phyloP scores from a whole-genome alignment of 108 stramenopile genomes.

The Fragilaria crotonensis region DNA sequence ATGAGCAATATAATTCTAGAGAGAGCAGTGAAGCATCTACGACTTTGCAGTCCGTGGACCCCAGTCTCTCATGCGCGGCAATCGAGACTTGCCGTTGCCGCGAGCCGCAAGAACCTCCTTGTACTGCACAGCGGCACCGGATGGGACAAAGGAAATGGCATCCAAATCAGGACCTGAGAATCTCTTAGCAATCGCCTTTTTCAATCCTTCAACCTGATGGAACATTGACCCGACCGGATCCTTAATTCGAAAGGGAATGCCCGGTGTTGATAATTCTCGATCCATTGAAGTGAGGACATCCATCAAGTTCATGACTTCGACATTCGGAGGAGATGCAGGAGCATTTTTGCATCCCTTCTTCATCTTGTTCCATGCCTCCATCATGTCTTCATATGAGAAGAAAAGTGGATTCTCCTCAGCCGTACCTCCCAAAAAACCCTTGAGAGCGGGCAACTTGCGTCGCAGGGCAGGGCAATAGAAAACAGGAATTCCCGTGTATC shows the following conservation, averaged over 20 bases:
- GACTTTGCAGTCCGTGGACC: constrained; percentile 21
- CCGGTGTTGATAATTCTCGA: constrained; percentile 8
- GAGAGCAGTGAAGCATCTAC: not conserved
- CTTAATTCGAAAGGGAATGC: not conserved
- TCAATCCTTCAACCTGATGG: too few relatives aligned
- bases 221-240: not conserved
- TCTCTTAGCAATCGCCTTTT: not conserved
- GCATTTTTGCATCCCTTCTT: constrained; percentile 27
- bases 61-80: constrained; percentile 69
- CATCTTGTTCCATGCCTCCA: constrained; percentile 57
- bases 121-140: constrained; percentile 47
- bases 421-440: constrained; percentile 34
- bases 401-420: constrained; percentile 53
- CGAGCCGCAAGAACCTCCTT: constrained; percentile 56
- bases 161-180: constrained; percentile 18
- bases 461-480: constrained; percentile 62
- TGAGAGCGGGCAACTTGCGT: constrained; percentile 27
- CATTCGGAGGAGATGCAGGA: constrained; percentile 42
- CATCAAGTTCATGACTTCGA: constrained; percentile 77
- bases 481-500: constrained; percentile 68
- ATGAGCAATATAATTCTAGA: too few relatives aligned
- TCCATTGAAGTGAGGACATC: constrained; percentile 79
- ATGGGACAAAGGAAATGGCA: constrained; percentile 55
- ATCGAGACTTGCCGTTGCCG: constrained; percentile 64
- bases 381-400: constrained; percentile 80